Evolutionary conservation across 495 filamentous ascomycete species (phyloP).

Genomic region (Penicillium cosmopolitanum): DNA sequence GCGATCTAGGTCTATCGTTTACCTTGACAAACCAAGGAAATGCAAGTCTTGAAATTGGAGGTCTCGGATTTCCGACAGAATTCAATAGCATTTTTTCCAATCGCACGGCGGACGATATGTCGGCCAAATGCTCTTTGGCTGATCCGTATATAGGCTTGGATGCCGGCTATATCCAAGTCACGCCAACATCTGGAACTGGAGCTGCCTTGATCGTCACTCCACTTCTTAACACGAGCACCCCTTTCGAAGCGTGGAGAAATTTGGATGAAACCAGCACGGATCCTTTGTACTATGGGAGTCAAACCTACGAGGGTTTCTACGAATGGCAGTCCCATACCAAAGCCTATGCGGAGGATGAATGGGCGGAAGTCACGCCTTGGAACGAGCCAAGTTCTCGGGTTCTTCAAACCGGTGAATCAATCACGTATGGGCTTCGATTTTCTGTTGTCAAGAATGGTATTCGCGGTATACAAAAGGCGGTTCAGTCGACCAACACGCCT

Average conservation of each 20-base stretch:
- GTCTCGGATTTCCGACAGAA: slow-evolving; percentile 55
- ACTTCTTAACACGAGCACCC: slow-evolving; percentile 39
- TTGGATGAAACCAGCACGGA: slow-evolving; percentile 33
- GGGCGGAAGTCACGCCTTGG: slow-evolving; percentile 47
- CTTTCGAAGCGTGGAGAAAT: slow-evolving; percentile 54
- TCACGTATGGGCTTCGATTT: slow-evolving; percentile 50
- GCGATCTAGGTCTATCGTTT: slow-evolving; percentile 51
- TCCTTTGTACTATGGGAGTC: slow-evolving; percentile 46
- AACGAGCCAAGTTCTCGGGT: slow-evolving; percentile 48
- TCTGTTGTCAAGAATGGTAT: slow-evolving; percentile 42
- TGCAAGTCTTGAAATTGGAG: slow-evolving; percentile 48
- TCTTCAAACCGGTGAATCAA: slow-evolving; percentile 40
- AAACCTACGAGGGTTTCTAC: slow-evolving; percentile 57
- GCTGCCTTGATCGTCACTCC: slow-evolving; percentile 52
- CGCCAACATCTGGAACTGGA: slow-evolving; percentile 46
- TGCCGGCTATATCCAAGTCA: slow-evolving; percentile 53
- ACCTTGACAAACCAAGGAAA: slow-evolving; percentile 46
- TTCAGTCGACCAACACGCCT: slow-evolving; percentile 41
- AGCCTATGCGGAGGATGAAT: slow-evolving; percentile 55
- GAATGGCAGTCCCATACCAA: slow-evolving; percentile 53
- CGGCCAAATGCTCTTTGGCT: slow-evolving; percentile 43
- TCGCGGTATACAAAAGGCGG: slow-evolving; percentile 41
- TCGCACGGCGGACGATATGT: slow-evolving; percentile 43
- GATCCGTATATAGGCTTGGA: slow-evolving; percentile 58
- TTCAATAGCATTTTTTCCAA: slow-evolving; percentile 62